A percentile compares a stretch with the other conserved stretches of the same genome.
These are phyloP conservation scores for Pelargonium citronellum DNA, from an alignment of 441 rosid species.

Conservation along the genomic window DNA sequence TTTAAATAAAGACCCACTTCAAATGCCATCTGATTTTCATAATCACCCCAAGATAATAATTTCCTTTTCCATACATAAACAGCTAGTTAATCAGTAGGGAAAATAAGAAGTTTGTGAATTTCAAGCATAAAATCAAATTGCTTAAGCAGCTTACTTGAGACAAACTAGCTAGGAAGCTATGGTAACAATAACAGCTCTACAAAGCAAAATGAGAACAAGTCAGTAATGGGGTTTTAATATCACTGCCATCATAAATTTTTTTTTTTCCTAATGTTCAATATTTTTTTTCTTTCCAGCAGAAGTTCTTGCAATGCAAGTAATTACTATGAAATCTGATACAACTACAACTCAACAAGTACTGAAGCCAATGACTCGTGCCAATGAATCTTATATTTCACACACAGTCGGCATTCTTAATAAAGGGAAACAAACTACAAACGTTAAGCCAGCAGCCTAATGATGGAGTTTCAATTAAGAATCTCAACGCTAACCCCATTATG, in stretches of 20 bases:
- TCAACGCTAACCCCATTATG: neutral
- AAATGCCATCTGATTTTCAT: neutral
- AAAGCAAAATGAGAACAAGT: conserved; percentile 2
- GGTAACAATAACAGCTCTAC: neutral
- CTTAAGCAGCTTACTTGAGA: neutral
- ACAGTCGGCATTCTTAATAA: neutral
- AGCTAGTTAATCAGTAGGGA: neutral
- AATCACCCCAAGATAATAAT: neutral
- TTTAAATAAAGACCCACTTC: neutral
- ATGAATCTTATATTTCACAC: neutral
- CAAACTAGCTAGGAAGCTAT: neutral
- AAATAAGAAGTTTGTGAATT: neutral
- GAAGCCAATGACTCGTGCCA: neutral
- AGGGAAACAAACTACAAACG: neutral
- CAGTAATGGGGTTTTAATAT: neutral
- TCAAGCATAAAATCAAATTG: neutral
- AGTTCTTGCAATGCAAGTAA: neutral
- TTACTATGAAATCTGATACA: neutral
- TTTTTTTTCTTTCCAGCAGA: neutral
- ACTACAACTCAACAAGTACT: neutral
- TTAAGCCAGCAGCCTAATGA: conserved; percentile 1
- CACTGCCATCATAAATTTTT: neutral
- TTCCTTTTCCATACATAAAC: neutral
- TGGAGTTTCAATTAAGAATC: conserved; percentile 3
- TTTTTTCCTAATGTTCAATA: neutral